Percentiles rank a stretch among this genome's conserved stretches.
Evolutionary conservation across 768 basidiomycete genomes (phyloP).

Genomic region (Trametes cubensis): DNA sequence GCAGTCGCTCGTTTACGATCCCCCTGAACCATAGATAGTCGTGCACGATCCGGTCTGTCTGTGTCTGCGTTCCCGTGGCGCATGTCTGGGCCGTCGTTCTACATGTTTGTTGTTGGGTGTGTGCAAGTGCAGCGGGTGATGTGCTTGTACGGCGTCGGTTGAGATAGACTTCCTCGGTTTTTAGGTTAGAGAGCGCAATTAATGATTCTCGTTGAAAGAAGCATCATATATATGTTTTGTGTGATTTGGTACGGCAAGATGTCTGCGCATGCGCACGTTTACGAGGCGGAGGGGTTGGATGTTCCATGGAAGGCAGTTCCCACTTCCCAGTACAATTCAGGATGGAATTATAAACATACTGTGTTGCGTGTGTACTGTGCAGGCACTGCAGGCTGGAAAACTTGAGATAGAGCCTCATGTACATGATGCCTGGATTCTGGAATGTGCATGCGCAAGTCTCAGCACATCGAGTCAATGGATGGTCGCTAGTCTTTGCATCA

Average conservation of each 20-base stretch:
- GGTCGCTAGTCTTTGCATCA: too few relatives aligned
- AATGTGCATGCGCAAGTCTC: not conserved
- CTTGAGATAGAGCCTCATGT: too few relatives aligned
- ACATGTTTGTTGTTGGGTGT: not conserved
- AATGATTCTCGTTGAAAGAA: conserved; percentile 11
- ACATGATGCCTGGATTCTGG: too few relatives aligned
- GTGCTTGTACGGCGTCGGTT: conserved; percentile 5
- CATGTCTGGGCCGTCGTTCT: not conserved
- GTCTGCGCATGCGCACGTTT: not conserved
- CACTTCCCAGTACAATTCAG: too few relatives aligned
- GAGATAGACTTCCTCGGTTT: conserved; percentile 9
- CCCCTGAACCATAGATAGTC: not conserved
- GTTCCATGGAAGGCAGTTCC: too few relatives aligned
- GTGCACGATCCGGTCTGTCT: not conserved
- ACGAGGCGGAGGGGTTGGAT: too few relatives aligned
- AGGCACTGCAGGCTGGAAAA: too few relatives aligned
- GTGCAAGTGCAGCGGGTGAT: conserved; percentile 4
- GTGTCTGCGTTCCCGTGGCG: not conserved
- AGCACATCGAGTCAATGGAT: too few relatives aligned
- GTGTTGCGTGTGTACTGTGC: too few relatives aligned
- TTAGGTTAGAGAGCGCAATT: conserved; percentile 21
- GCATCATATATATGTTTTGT: too few relatives aligned
- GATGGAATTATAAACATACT: too few relatives aligned
- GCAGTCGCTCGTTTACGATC: conserved; percentile 1
- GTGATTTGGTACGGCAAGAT: too few relatives aligned